Percentiles rank a stretch among this genome's conserved stretches.
phyloP scores from a whole-genome alignment of 2,329 filamentous ascomycete species.

The Colletotrichum sp. region DNA sequence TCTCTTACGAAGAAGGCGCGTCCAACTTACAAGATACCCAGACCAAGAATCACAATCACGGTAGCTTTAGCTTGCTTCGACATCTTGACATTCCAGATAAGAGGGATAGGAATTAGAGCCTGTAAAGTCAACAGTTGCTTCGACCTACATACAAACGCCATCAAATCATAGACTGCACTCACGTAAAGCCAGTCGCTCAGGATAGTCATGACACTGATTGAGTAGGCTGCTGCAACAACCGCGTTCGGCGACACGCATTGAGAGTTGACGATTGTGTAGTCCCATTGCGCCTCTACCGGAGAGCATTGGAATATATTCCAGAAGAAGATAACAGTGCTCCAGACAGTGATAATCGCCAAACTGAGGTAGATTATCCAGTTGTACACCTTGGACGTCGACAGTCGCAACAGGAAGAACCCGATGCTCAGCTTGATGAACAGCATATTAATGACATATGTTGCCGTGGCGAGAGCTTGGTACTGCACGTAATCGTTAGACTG shows the following conservation, averaged over 20 bases:
- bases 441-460: conserved; percentile 56
- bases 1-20: neutral
- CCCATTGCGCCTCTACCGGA: conserved; percentile 57
- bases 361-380: conserved; percentile 51
- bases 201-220: conserved; percentile 56
- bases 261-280: conserved; percentile 48
- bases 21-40: conserved; percentile 52
- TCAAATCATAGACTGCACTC: conserved; percentile 17
- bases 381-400: conserved; percentile 50
- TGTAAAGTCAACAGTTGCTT: conserved; percentile 21
- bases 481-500: conserved; percentile 23
- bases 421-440: conserved; percentile 63
- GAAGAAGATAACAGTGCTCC: conserved; percentile 52
- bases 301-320: conserved; percentile 58
- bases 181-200: conserved; percentile 60
- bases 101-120: conserved; percentile 56
- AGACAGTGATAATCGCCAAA: conserved; percentile 49
- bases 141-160: neutral
- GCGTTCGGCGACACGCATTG: conserved; percentile 47
- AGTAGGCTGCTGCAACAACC: conserved; percentile 53
- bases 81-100: conserved; percentile 61
- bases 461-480: conserved; percentile 57
- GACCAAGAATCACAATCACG: conserved; percentile 51
- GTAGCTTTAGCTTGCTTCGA: conserved; percentile 55
- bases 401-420: conserved; percentile 53